Evolutionary conservation across 306 rosid genomes (phyloP).

Genomic region (Gastrolobium villosum): DNA sequence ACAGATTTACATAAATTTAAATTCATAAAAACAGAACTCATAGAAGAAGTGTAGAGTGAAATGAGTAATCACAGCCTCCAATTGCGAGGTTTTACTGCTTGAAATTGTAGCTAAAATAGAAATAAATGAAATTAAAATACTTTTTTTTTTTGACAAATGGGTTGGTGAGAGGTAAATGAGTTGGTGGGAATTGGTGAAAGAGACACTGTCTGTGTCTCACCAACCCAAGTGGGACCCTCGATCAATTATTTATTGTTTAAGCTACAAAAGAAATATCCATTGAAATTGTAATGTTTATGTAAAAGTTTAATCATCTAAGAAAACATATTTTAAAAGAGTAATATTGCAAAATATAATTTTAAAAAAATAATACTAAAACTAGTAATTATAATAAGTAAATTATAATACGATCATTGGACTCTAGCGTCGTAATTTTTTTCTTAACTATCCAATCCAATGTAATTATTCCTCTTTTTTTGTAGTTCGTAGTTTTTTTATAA

Average conservation of each 20-base stretch:
- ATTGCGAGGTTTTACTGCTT: background rate
- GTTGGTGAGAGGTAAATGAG: constrained; percentile 23
- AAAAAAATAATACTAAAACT: too few relatives aligned
- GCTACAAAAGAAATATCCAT: background rate
- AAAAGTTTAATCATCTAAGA: background rate
- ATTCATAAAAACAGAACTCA: too few relatives aligned
- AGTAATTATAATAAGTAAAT: too few relatives aligned
- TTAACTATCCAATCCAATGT: too few relatives aligned
- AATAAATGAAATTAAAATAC: background rate
- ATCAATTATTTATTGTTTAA: background rate
- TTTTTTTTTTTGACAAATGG: background rate
- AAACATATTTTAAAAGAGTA: background rate
- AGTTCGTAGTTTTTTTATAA: too few relatives aligned
- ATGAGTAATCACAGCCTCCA: background rate
- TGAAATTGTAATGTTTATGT: background rate
- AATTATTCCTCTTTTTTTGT: too few relatives aligned
- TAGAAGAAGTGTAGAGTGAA: too few relatives aligned
- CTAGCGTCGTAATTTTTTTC: background rate
- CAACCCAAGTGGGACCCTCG: constrained; percentile 42
- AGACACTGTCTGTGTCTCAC: constrained; percentile 32
- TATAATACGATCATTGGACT: background rate
- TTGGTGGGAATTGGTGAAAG: background rate
- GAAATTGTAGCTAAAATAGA: background rate
- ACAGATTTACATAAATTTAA: background rate
- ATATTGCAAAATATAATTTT: too few relatives aligned